Evolutionary conservation across 306 rosid genomes (phyloP), one percentile per base, ranked within the genome.

Genomic region (Quercus mongolica): DNA sequence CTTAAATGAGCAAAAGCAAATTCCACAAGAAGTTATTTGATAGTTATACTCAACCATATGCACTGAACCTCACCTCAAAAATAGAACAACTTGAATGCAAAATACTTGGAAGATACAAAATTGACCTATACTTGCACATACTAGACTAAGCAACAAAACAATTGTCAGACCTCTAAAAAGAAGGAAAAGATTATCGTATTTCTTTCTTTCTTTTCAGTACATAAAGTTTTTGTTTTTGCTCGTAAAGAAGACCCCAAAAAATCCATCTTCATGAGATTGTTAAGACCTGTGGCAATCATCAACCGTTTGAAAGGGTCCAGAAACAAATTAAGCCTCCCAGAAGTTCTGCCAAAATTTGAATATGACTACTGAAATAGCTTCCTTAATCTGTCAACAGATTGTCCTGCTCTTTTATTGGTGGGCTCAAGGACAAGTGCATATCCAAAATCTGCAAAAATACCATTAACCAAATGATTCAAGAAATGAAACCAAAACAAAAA

Each of bases 371-470:
- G 92, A 89, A 91, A 96, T 65, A 96, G 44, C 85, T 86, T 90
- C 91, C 90, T 88, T 83, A 96, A 84, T 70, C 87, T 90, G 46
- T 96, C 94, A n/a, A 88, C 93, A 74, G 98, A 80, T 26, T 73
- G 10, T 8, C 98, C 79, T 62, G 99, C 99, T 88, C 98, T 88
- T 90, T 91, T 96, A 83, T 96, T 96, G 41, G 98, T 96, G 64
- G 99, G 99, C 88, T 96, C 99, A 33, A 96, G 99, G 26, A 96
- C 98, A 77, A 90, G 97, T 33, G 97, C 97, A 67, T 90, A 79
- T 56, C 77, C 90, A 75, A 87, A 96, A 86, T 96, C 99, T 96
- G 93, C 86, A 89, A 79, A 76, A 74, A 14, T 28, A 21, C 13
- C 77, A 74, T 87, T 25, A 82, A 82, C 56, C 21, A 54, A 26